Base-by-base conservation (phyloP, 768 basidiomycete genomes). In the Auricularia sp. region DNA sequence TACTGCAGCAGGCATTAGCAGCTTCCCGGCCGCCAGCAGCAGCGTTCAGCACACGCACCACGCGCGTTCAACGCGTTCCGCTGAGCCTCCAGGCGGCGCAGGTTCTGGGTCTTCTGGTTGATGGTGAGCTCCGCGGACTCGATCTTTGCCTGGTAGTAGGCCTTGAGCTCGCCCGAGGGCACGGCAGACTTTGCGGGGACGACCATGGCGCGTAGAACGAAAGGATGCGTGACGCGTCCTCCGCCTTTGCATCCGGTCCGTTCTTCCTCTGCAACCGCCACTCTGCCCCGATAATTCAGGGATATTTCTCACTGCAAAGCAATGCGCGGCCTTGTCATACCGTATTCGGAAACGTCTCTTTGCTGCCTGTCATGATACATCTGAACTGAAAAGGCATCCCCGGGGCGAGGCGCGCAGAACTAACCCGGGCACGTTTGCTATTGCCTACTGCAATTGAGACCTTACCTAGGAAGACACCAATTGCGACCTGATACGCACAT, bases 71-170 rank as follows among this genome's bases (percentile, higher is more conserved):
- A 76, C 8, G 96, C 92, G 83, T 99, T 99, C 66, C 97, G 82
- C 74, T 98, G 95, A 6, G 96, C 97, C 77, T 99, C 96, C 70
- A 98, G 78, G 64, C 96, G 90, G 29, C 96, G 82, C 64, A 99
- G 73, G 77, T 98, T 98, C 80, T 98, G 94, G 0, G 95, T 97
- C 75, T 94, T 96, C 76, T 93, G 87, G 76, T 95, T 97, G 68
- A 98, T 97, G 51, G 90, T 82, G 35, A 97, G 81, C 71, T 98
- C 96, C 1, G 94, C 88, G 8, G 88, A 80, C 72, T 98, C 94
- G 42, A 98, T 98, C 78, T 98, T 99, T 18, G 92, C 87, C 74
- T 94, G 91, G 73, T 95, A 98, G 80, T 96, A 99, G 0, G 88
- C 85, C 72, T 93, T 90, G 60, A 92, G 82, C 36, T 90, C 88